A percentile compares a stretch with the other conserved stretches of the same genome.
phyloP scores from a whole-genome alignment of 2,329 filamentous ascomycete species.

The Xylariomycetidae sp. region DNA sequence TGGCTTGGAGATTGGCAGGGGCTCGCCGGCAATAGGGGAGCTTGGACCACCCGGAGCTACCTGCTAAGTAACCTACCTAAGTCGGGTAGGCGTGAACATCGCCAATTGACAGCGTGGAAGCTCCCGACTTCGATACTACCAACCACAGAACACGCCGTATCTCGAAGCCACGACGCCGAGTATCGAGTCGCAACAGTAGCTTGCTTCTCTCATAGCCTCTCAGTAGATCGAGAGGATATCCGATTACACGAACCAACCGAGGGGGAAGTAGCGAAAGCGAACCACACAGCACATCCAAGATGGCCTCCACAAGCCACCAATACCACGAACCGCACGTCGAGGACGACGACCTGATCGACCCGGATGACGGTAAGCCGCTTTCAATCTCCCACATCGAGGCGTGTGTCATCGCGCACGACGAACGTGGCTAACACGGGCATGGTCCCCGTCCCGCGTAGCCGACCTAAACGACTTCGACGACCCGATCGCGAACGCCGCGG shows the following conservation, averaged over 20 bases:
- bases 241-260: not conserved
- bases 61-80: slow-evolving; percentile 1
- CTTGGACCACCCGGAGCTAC: slow-evolving; percentile 8
- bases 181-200: not conserved
- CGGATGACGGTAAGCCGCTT: slow-evolving; percentile 60
- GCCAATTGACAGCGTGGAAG: slow-evolving; percentile 13
- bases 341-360: slow-evolving; percentile 68
- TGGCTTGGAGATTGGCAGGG: slow-evolving; percentile 14
- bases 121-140: not conserved
- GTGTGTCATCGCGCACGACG: too few species aligned
- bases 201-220: too few species aligned
- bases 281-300: slow-evolving; percentile 19
- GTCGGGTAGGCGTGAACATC: slow-evolving; percentile 5
- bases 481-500: slow-evolving; percentile 57
- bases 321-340: slow-evolving; percentile 54
- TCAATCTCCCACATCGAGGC: too few species aligned
- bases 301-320: slow-evolving; percentile 47
- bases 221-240: too few species aligned
- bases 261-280: not conserved
- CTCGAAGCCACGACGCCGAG: too few species aligned
- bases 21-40: slow-evolving; percentile 10
- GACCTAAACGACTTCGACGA: slow-evolving; percentile 92
- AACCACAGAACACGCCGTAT: not conserved
- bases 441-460: slow-evolving; percentile 38
- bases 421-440: too few species aligned